A percentile compares a stretch with the other conserved stretches of the same genome.
Conservation (phyloP, 2,329 filamentous ascomycete genomes). For the Phialemonium atrogriseum region DNA sequence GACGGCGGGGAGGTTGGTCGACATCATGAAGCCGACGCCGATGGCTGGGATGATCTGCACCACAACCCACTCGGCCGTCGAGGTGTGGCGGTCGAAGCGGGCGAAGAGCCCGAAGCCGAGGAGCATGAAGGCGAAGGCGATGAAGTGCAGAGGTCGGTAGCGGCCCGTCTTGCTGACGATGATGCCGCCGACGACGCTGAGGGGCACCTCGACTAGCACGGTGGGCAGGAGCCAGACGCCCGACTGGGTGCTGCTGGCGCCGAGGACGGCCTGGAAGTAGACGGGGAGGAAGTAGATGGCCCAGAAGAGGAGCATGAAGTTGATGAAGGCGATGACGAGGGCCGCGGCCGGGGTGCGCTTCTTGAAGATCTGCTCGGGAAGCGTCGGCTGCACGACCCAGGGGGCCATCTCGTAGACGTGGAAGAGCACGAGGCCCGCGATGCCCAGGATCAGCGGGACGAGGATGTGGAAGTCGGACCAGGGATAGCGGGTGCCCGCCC, state of each 20-base stretch:
- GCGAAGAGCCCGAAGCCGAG: constrained; percentile 33
- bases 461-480: constrained; percentile 29
- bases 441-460: constrained; percentile 31
- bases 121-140: constrained; percentile 26
- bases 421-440: constrained; percentile 6
- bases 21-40: constrained; percentile 34
- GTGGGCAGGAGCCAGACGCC: constrained; percentile 24
- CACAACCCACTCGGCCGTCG: constrained; percentile 27
- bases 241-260: constrained; percentile 20
- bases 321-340: constrained; percentile 6
- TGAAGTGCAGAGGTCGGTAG: constrained; percentile 24
- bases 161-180: constrained; percentile 22
- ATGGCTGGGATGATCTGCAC: constrained; percentile 30
- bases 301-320: constrained; percentile 2
- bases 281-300: constrained; percentile 10
- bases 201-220: constrained; percentile 20
- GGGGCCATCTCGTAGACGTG: constrained; percentile 3
- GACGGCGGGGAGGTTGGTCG: constrained; percentile 32
- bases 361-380: constrained; percentile 12
- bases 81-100: constrained; percentile 29
- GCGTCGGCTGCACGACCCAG: constrained; percentile 7
- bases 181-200: constrained; percentile 16
- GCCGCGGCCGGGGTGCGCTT: constrained; percentile 8
- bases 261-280: constrained; percentile 7
- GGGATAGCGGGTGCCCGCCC: constrained; percentile 26